Conservation (phyloP, 2,329 filamentous ascomycete genomes). For the Chaetomiaceae sp. region DNA sequence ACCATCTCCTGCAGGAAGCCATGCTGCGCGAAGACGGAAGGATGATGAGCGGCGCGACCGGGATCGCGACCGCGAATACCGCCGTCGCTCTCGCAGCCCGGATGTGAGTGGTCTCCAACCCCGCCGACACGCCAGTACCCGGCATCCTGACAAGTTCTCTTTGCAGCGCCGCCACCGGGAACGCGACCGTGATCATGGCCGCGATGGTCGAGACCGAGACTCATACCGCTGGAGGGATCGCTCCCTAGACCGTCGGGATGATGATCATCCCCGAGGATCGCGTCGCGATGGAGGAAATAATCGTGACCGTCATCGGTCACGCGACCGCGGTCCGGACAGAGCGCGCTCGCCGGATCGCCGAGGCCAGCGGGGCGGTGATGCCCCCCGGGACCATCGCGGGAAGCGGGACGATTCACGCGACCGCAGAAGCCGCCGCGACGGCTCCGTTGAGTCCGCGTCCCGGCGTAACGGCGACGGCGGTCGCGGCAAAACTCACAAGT, state of each 20-base stretch:
- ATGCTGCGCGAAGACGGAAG: constrained; percentile 64
- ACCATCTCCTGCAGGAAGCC: constrained; percentile 90
- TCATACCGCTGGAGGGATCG: constrained; percentile 62
- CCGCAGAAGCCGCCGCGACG: constrained; percentile 59
- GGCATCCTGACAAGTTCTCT: constrained; percentile 35
- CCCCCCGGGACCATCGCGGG: constrained; percentile 54
- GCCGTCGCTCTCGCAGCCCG: constrained; percentile 57
- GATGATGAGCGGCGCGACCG: constrained; percentile 53
- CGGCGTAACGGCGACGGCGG: constrained; percentile 63
- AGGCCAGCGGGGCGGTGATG: constrained; percentile 59
- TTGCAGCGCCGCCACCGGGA: constrained; percentile 51
- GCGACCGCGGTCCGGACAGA: constrained; percentile 52
- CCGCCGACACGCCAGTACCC: constrained; percentile 18
- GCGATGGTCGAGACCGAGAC: constrained; percentile 40
- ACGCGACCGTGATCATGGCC: constrained; percentile 38
- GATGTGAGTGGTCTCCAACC: constrained; percentile 46
- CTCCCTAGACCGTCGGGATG: constrained; percentile 61
- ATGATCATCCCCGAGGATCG: constrained; percentile 56
- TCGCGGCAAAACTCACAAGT: constrained; percentile 45
- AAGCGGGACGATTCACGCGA: constrained; percentile 71
- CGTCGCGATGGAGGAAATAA: constrained; percentile 48
- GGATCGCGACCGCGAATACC: constrained; percentile 43
- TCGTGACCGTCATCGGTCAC: constrained; percentile 59
- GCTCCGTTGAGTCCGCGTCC: constrained; percentile 63
- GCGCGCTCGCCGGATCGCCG: constrained; percentile 53